Evolutionary conservation across 345 rosid species (phyloP).

Genomic region (Carallia pectinifolia): DNA sequence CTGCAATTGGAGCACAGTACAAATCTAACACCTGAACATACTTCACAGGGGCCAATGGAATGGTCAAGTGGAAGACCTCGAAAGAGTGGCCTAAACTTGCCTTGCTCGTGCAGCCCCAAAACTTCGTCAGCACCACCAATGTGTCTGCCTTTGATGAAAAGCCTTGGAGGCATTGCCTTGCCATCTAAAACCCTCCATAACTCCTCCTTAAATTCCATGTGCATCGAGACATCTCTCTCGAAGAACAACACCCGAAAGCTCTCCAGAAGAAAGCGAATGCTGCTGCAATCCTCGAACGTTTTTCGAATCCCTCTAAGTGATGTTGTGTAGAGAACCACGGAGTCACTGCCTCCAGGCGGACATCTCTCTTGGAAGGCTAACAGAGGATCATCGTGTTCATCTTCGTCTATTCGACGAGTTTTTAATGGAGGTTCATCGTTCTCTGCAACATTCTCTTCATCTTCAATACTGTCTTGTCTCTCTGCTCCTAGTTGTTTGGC

Average conservation of each 20-base stretch:
- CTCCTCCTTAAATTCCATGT: slow-evolving; percentile 30
- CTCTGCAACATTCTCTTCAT: slow-evolving; percentile 9
- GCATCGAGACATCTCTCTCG: slow-evolving; percentile 36
- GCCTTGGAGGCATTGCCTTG: slow-evolving; percentile 23
- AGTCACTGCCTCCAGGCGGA: slow-evolving; percentile 68
- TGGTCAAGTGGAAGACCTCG: slow-evolving; percentile 22
- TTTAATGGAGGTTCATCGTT: slow-evolving; percentile 41
- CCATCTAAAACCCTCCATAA: slow-evolving; percentile 23
- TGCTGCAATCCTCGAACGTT: slow-evolving; percentile 32
- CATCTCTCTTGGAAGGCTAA: slow-evolving; percentile 50
- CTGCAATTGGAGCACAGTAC: slow-evolving; percentile 31
- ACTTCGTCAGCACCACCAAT: slow-evolving; percentile 35
- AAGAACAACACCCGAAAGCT: slow-evolving; percentile 22
- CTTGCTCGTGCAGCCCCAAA: slow-evolving; percentile 24
- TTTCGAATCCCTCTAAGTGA: slow-evolving; percentile 28
- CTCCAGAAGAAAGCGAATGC: slow-evolving; percentile 28
- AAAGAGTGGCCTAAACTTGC: slow-evolving; percentile 22
- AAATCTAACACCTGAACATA: slow-evolving; percentile 26
- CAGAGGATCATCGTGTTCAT: slow-evolving; percentile 32
- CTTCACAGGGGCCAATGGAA: slow-evolving; percentile 19
- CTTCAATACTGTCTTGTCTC: slow-evolving; percentile 8
- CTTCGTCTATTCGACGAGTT: slow-evolving; percentile 34
- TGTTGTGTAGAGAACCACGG: slow-evolving; percentile 31
- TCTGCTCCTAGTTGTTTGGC: slow-evolving; percentile 5
- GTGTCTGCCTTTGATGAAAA: slow-evolving; percentile 31